Evolutionary conservation across 2,329 filamentous ascomycete species (phyloP).

Genomic region (Alternaria ventricosa): DNA sequence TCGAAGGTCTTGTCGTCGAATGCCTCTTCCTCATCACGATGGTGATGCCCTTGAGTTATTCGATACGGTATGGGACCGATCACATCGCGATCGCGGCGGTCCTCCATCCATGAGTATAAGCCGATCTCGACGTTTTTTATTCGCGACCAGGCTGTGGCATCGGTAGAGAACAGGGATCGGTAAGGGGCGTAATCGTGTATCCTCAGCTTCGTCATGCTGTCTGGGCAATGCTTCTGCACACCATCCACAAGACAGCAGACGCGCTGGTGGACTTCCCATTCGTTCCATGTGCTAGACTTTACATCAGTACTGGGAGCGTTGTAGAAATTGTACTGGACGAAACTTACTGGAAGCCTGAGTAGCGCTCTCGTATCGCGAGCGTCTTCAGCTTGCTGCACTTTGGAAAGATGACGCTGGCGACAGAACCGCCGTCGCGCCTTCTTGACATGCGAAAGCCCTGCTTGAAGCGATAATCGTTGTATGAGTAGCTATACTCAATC

Average conservation of each 20-base stretch:
- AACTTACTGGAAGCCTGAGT: slow-evolving; percentile 42
- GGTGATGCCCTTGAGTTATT: slow-evolving; percentile 42
- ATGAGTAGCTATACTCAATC: slow-evolving; percentile 47
- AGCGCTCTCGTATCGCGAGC: slow-evolving; percentile 42
- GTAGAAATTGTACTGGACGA: too few species aligned
- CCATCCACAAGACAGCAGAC: slow-evolving; percentile 46
- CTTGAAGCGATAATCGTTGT: slow-evolving; percentile 47
- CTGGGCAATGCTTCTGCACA: slow-evolving; percentile 37
- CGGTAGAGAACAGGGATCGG: slow-evolving; percentile 43
- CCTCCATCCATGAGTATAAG: slow-evolving; percentile 45
- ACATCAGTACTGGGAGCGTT: slow-evolving; percentile 11
- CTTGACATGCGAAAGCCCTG: slow-evolving; percentile 44
- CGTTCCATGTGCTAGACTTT: slow-evolving; percentile 39
- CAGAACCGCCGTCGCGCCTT: slow-evolving; percentile 41
- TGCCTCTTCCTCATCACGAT: slow-evolving; percentile 44
- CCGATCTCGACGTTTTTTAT: slow-evolving; percentile 43
- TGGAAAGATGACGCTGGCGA: slow-evolving; percentile 44
- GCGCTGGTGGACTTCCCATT: slow-evolving; percentile 48
- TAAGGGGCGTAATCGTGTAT: slow-evolving; percentile 47
- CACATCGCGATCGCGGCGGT: slow-evolving; percentile 42
- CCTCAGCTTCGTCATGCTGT: slow-evolving; percentile 40
- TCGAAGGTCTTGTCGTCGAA: slow-evolving; percentile 47
- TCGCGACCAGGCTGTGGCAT: slow-evolving; percentile 38
- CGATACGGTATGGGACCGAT: slow-evolving; percentile 42
- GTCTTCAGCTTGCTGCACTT: slow-evolving; percentile 40